Conservation (phyloP, 805 yeast species). For the Teunomyces stri region DNA sequence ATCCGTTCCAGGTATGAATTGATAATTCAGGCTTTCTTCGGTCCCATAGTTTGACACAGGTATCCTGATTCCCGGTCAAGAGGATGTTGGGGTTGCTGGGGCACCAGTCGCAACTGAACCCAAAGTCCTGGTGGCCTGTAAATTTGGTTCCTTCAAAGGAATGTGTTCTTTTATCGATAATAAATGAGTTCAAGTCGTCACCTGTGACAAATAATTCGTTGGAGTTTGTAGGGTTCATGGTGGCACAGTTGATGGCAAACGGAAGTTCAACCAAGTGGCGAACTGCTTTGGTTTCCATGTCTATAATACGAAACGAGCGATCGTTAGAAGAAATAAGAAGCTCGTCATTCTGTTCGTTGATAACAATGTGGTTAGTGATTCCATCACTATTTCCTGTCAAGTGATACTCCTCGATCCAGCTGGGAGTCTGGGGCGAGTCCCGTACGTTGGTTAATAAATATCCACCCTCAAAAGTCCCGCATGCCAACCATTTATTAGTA, state of each 20-base stretch:
- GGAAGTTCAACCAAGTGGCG: slow-evolving; percentile 23
- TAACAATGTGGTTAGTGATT: slow-evolving; percentile 49
- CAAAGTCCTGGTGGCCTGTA: slow-evolving; percentile 52
- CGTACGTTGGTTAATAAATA: slow-evolving; percentile 37
- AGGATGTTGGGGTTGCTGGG: slow-evolving; percentile 38
- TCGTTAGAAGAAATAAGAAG: slow-evolving; percentile 54
- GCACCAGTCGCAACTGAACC: slow-evolving; percentile 62
- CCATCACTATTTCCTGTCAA: slow-evolving; percentile 47
- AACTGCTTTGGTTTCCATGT: slow-evolving; percentile 20
- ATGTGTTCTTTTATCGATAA: slow-evolving; percentile 43
- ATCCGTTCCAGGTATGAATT: slow-evolving; percentile 34
- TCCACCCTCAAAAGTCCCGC: slow-evolving; percentile 58
- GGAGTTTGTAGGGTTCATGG: slow-evolving; percentile 38
- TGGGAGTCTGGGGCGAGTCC: slow-evolving; percentile 13
- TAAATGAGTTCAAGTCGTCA: slow-evolving; percentile 42
- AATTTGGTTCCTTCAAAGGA: slow-evolving; percentile 16
- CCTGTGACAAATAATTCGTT: slow-evolving; percentile 49
- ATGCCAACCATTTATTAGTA: slow-evolving; percentile 39
- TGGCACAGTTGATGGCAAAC: slow-evolving; percentile 51
- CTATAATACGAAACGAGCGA: slow-evolving; percentile 38
- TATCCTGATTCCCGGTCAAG: slow-evolving; percentile 62
- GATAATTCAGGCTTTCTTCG: slow-evolving; percentile 31
- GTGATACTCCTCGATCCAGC: slow-evolving; percentile 30
- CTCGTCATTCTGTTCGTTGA: slow-evolving; percentile 28
- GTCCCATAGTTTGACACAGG: slow-evolving; percentile 55